phyloP scores from a whole-genome alignment of 129 eudicot species.

The Mikania micrantha region DNA sequence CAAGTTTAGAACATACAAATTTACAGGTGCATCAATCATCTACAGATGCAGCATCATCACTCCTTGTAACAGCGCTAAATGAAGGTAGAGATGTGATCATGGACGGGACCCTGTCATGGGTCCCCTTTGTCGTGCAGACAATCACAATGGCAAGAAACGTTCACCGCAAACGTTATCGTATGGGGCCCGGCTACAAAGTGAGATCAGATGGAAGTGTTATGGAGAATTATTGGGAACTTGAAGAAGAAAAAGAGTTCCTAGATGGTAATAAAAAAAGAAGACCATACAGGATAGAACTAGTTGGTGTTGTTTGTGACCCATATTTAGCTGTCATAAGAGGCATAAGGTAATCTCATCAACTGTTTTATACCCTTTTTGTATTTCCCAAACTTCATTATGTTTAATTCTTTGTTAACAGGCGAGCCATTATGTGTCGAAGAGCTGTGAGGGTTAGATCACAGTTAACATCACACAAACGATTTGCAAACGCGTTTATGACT shows the following conservation, averaged over 20 bases:
- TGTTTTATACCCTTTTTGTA: neutral
- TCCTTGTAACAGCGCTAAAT: constrained; percentile 88
- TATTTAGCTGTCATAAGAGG: constrained; percentile 95
- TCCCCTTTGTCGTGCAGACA: constrained; percentile 91
- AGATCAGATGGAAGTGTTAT: constrained; percentile 54
- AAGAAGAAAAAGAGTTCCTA: constrained; percentile 50
- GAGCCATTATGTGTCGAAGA: constrained; percentile 89
- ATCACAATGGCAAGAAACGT: constrained; percentile 96
- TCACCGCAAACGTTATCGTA: constrained; percentile 80
- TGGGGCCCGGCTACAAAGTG: constrained; percentile 86
- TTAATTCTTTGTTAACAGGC: constrained; percentile 32
- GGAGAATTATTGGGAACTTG: constrained; percentile 90
- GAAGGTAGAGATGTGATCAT: constrained; percentile 96
- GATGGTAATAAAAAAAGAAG: constrained; percentile 65
- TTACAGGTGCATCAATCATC: constrained; percentile 93
- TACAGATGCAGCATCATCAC: constrained; percentile 96
- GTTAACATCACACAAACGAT: constrained; percentile 91
- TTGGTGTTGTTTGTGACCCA: constrained; percentile 95
- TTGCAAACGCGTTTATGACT: constrained; percentile 75
- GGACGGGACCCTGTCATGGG: constrained; percentile 98
- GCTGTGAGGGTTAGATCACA: constrained; percentile 96
- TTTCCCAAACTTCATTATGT: neutral
- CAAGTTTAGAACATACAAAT: constrained; percentile 5
- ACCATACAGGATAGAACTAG: constrained; percentile 83
- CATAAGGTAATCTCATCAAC: constrained; percentile 49